Evolutionary conservation across 768 basidiomycete species (phyloP), one percentile per base, ranked within the genome.

Genomic region (Nidula microcarpa): DNA sequence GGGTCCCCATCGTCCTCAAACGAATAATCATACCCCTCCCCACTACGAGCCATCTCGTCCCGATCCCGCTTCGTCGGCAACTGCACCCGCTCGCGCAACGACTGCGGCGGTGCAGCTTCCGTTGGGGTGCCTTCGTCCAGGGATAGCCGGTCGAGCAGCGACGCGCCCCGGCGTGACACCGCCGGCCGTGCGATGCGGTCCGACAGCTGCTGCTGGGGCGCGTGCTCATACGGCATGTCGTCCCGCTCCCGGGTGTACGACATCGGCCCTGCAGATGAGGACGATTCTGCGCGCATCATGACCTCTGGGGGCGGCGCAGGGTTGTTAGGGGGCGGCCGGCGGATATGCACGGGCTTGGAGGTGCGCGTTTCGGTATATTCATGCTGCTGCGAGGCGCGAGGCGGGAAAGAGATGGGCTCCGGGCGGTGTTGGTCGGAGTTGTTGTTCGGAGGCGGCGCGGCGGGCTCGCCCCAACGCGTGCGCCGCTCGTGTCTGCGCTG

Each of bases 41-140:
- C 37, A 16, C 60, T 53, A 5, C 35, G 43, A 37, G 50, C 39
- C 61, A 69, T 63, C n/a, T 73, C 72, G 0, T 72, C 69, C 33
- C 67, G 62, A 53, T 72, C 72, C 53, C 75, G 62, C 58, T 77
- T 77, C 33, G 70, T 65, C 7, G 74, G 74, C 18, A 75, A 65
- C 44, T 66, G 62, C 2, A 75, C 66, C 50, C 75, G 62, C 43
- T 75, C 74, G 30, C 69, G 66, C 53, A 76, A 60, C 2, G 74
- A 71, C 32, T 62, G 61, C 13, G 67, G 51, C 30, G 51, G 47
- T 5, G 34, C 30, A 30, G 53, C 58, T 23, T 16, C 33, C 11
- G 51, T 54, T 53, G 18, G 55, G 53, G 32, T 60, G 54, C 44
- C 44, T 5, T 60, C 57, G 37, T 62, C 65, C 47, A 66, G 53